phyloP scores from a whole-genome alignment of 306 rosid genomes.

The Vigna angularis region DNA sequence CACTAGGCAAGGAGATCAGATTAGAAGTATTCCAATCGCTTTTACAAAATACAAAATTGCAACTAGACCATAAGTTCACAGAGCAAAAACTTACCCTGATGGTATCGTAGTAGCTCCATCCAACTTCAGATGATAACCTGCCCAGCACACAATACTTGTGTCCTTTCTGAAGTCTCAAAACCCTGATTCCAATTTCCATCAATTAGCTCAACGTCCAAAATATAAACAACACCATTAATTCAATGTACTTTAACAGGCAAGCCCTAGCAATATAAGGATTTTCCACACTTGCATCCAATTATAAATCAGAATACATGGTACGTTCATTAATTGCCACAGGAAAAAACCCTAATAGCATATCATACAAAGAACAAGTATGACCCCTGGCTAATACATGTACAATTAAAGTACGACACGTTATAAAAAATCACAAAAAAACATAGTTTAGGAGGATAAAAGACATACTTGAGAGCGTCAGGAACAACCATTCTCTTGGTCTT shows the following conservation, averaged over 20 bases:
- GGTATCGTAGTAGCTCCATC: slow-evolving; percentile 68
- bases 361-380: no score
- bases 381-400: no score
- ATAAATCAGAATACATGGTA: background rate
- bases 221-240: background rate
- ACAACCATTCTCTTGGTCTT: slow-evolving; percentile 19
- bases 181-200: slow-evolving; percentile 50
- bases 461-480: slow-evolving; percentile 18
- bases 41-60: background rate
- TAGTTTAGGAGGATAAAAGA: background rate
- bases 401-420: background rate
- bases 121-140: slow-evolving; percentile 62
- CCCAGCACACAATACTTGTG: slow-evolving; percentile 66
- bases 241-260: background rate
- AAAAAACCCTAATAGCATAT: no score
- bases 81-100: slow-evolving; percentile 49
- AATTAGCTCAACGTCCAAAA: background rate
- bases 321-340: no score
- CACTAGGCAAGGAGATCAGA: background rate
- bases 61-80: background rate
- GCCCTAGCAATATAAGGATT: background rate
- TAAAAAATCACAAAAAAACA: background rate
- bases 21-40: background rate
- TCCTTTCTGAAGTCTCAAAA: slow-evolving; percentile 70
- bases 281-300: no score